Conservation (phyloP, 148 eudicot genomes). For the Gaultheria prostrata region DNA sequence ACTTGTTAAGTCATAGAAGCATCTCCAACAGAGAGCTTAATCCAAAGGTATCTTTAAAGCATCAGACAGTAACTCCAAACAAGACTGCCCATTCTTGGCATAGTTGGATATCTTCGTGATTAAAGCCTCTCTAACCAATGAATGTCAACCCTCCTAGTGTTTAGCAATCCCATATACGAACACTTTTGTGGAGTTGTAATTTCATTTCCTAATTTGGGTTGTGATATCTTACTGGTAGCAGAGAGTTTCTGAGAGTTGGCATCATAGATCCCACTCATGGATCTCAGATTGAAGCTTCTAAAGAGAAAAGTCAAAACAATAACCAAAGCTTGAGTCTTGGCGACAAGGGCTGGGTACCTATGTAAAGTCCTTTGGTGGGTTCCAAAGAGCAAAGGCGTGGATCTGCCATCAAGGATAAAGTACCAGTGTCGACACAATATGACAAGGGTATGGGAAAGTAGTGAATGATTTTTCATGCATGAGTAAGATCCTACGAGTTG, state of each 20-base stretch:
- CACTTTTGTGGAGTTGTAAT: neutral
- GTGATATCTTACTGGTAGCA: neutral
- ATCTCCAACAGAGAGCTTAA: neutral
- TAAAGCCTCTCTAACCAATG: neutral
- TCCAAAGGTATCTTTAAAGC: neutral
- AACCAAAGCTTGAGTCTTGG: neutral
- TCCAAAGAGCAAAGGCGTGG: neutral
- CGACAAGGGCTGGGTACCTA: neutral
- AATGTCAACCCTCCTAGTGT: neutral
- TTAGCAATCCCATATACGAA: neutral
- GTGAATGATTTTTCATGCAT: neutral
- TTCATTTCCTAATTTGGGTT: neutral
- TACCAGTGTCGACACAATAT: neutral
- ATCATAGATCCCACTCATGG: conserved; percentile 3
- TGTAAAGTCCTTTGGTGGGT: neutral
- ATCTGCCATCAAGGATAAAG: neutral
- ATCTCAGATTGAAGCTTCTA: neutral
- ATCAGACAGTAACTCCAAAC: neutral
- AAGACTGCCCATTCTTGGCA: neutral
- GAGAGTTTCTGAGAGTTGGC: neutral
- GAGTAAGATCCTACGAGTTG: neutral
- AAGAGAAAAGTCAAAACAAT: neutral
- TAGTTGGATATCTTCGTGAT: neutral
- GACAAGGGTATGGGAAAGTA: neutral
- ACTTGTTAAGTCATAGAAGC: neutral